Evolutionary conservation across 305 asterid genomes (phyloP), one percentile per base, ranked within the genome.

Genomic region (Lippia alba): DNA sequence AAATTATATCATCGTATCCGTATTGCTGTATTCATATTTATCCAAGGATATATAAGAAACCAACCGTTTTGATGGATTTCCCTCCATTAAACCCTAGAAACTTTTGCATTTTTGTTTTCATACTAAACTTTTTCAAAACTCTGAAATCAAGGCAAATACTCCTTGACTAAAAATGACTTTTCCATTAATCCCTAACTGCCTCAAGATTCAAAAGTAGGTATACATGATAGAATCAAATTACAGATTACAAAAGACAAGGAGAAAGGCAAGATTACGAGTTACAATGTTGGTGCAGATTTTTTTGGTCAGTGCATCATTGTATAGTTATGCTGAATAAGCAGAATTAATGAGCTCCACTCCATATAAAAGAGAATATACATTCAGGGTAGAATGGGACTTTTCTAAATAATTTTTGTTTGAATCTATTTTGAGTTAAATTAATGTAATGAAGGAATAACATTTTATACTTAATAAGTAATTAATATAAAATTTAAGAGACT

Each of bases 181-280:
- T 3, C 16, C 61, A 57, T 33, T 32, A 30, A 57, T 12, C 41
- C 15, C 6, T 12, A 56, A 20, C 14, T 1, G 41, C 17, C 18
- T 50, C 2, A 36, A 24, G 30, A 24, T 24, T 36, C 41, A n/a
- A 57, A 32, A 57, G 63, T 5, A 6, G 63, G 48, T 58, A 34
- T 0, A 34, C 2, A 24, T 24, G 30, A 39, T 44, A 44, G 49
- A 58, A 58, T 34, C 30, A 4, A 36, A 60, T 60, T 60, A 60
- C 65, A 39, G 33, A 60, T 60, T 60, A 39, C 50, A 8, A 44
- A 51, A 58, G 30, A 58, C 18, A 4, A 56, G 24, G 24, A 12
- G 8, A 4, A 6, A 36, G 41, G 41, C 48, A 59, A 59, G 64
- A 59, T 59, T 59, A 59, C 64, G 10, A 36, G 46, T 59, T 59